Evolutionary conservation across 257 asterid genomes (phyloP), one percentile per base, ranked within the genome.

Genomic region (Agastache rugosa): DNA sequence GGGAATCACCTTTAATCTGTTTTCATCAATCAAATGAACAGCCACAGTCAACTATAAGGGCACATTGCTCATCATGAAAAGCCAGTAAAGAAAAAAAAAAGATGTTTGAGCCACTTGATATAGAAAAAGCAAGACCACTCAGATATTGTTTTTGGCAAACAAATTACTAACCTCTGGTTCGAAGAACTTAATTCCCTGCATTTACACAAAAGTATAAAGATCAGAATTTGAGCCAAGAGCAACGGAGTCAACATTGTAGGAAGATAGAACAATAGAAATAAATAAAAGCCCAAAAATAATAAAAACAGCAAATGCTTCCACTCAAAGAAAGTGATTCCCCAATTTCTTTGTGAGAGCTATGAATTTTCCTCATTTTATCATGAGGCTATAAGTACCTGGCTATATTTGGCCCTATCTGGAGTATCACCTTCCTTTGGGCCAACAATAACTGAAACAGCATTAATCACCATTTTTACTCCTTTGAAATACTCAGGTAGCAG

Each of bases 361-460:
- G 25, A 65, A 16, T n/a, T 20, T 56, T 63, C 17, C 51, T 29
- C 72, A n/a, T 64, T 41, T 67, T 9, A 39, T 35, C 53, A 64
- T 47, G 70, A 77, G 50, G 45, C 55, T 10, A 17, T 47, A 53
- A 48, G 19, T 81, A 91, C 97, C 95, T 94, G 99, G 83, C 92
- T 92, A 80, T 94, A 94, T 79, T 94, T 94, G 71, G 88, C 97
- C 85, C 97, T 87, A 68, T 94, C 97, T 39, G 97, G 96, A 69
- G 99, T 94, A 85, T 94, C 99, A 64, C 99, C 99, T 85, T 94
- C 99, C 87, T 92, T 94, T 75, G 99, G 99, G 60, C 99, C 97
- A 81, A 92, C 97, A 73, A 94, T 94, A 81, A 85, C 97, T 37
- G 99, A 94, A 81, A 78, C 95, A 37, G 96, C 92, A 83, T 92